Evolutionary conservation across 75 land plant genomes (phyloP).

Genomic region (Pinus albicaulis): DNA sequence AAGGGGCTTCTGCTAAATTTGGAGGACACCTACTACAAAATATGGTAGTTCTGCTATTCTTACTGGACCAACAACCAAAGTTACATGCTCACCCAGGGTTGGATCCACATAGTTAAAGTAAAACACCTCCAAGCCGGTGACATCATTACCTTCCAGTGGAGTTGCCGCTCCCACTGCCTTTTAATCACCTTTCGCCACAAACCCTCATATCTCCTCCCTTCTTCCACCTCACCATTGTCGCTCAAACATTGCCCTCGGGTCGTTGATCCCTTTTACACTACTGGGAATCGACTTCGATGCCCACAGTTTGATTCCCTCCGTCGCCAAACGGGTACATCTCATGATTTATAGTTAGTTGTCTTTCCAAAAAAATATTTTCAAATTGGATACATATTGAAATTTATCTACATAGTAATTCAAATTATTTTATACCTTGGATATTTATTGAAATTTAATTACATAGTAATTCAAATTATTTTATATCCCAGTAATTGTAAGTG

Average conservation of each 20-base stretch:
- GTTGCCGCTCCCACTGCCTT: conserved; percentile 13
- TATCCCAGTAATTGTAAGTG: too few relatives aligned
- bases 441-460: too few relatives aligned
- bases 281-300: background rate
- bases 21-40: conserved; percentile 33
- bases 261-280: background rate
- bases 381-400: too few relatives aligned
- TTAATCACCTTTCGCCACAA: conserved; percentile 20
- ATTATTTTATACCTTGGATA: too few relatives aligned
- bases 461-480: too few relatives aligned
- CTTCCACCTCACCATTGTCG: background rate
- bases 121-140: conserved; percentile 59
- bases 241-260: too few relatives aligned
- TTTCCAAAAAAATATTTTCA: too few relatives aligned
- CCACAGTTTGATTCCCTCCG: background rate
- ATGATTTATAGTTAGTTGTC: too few relatives aligned
- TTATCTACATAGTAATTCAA: too few relatives aligned
- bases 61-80: conserved; percentile 88
- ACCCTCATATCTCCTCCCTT: background rate
- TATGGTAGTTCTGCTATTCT: conserved; percentile 71
- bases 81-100: conserved; percentile 73
- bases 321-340: too few relatives aligned
- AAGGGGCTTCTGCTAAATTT: conserved; percentile 41
- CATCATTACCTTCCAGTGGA: conserved; percentile 41
- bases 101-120: conserved; percentile 78